Evolutionary conservation across 1,284 basidiomycete genomes (phyloP).

Genomic region (Heterobasidion occidentale): DNA sequence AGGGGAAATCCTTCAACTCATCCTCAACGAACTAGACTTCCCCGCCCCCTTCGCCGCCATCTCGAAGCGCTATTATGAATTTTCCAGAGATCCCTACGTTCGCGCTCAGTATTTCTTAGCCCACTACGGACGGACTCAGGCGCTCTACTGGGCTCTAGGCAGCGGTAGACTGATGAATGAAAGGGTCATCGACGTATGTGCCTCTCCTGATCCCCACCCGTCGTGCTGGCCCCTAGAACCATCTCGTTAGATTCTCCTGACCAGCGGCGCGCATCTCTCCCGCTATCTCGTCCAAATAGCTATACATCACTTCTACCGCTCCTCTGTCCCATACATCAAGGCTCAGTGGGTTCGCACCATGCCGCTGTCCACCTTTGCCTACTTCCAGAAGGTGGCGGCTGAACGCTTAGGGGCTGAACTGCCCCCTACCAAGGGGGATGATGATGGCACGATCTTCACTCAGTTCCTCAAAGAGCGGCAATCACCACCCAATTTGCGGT

Average conservation of each 20-base stretch:
- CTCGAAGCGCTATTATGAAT: slow-evolving; percentile 49
- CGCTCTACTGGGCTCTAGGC: slow-evolving; percentile 63
- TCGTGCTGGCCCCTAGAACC: background rate
- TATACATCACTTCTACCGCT: slow-evolving; percentile 68
- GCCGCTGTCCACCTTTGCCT: slow-evolving; percentile 46
- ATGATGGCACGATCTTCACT: slow-evolving; percentile 59
- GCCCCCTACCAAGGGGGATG: slow-evolving; percentile 60
- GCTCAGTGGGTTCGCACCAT: slow-evolving; percentile 61
- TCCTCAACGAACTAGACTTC: slow-evolving; percentile 63
- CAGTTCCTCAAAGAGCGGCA: slow-evolving; percentile 61
- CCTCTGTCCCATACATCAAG: slow-evolving; percentile 64
- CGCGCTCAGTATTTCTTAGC: slow-evolving; percentile 67
- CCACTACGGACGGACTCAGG: slow-evolving; percentile 60
- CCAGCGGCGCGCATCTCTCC: slow-evolving; percentile 67
- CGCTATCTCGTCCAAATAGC: slow-evolving; percentile 70
- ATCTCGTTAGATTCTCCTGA: slow-evolving; percentile 51
- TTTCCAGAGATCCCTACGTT: slow-evolving; percentile 66
- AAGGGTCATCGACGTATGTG: slow-evolving; percentile 61
- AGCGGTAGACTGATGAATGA: slow-evolving; percentile 57
- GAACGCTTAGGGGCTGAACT: slow-evolving; percentile 51
- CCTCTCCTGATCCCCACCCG: slow-evolving; percentile 6
- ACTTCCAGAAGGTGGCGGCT: slow-evolving; percentile 54
- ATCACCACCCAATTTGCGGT: slow-evolving; percentile 43
- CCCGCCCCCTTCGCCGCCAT: slow-evolving; percentile 49
- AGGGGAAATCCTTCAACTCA: slow-evolving; percentile 68